Evolutionary conservation across 2,329 filamentous ascomycete species (phyloP).

Genomic region (Emmonsiellopsis sp.): DNA sequence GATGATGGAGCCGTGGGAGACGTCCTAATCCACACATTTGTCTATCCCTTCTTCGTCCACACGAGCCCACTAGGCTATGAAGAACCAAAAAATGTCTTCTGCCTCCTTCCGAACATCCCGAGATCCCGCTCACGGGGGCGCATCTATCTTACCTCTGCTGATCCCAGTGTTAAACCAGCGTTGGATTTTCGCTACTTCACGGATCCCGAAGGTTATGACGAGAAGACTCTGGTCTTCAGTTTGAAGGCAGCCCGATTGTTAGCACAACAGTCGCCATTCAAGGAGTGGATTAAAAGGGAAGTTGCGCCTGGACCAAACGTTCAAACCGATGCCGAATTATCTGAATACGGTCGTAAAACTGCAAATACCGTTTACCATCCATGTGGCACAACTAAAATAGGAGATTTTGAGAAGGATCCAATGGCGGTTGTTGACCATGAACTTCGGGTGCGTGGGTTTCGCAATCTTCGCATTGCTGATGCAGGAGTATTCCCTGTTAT

Average conservation of each 20-base stretch:
- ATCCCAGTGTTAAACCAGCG: constrained; percentile 69
- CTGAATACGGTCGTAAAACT: constrained; percentile 68
- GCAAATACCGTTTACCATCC: constrained; percentile 90
- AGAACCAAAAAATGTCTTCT: constrained; percentile 66
- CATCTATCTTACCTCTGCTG: constrained; percentile 66
- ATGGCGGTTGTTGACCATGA: constrained; percentile 72
- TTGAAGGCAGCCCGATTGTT: constrained; percentile 69
- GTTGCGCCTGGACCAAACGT: constrained; percentile 66
- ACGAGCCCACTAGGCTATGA: constrained; percentile 71
- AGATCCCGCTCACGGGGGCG: constrained; percentile 69
- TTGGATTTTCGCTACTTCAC: constrained; percentile 88
- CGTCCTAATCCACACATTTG: constrained; percentile 95
- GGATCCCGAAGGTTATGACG: constrained; percentile 76
- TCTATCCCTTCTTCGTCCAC: constrained; percentile 86
- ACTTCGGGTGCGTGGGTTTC: constrained; percentile 63
- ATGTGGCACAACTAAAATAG: constrained; percentile 85
- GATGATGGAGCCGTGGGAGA: constrained; percentile 69
- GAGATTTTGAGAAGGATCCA: constrained; percentile 57
- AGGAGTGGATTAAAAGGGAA: constrained; percentile 73
- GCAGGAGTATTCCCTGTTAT: constrained; percentile 85
- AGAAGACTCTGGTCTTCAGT: constrained; percentile 68
- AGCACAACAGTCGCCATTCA: constrained; percentile 67
- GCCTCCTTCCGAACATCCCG: constrained; percentile 88
- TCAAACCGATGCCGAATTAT: constrained; percentile 69
- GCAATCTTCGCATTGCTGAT: constrained; percentile 70